These are phyloP conservation scores for Penicillium parvum DNA, from an alignment of 495 filamentous ascomycete genomes.

Conservation along the genomic window DNA sequence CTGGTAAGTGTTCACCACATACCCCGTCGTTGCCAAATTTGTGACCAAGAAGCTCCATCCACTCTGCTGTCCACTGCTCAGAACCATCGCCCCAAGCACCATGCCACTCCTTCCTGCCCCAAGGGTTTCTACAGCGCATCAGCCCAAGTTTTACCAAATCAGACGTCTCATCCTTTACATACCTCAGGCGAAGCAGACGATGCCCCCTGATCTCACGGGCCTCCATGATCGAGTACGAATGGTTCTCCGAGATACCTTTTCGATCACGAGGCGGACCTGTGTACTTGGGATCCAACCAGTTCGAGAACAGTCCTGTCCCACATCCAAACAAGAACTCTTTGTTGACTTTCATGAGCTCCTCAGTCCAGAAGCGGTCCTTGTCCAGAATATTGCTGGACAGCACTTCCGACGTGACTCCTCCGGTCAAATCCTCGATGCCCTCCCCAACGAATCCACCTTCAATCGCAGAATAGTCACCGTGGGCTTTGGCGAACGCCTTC, in stretches of 20 bases:
- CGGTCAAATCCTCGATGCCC: slow-evolving; percentile 88
- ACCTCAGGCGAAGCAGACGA: slow-evolving; percentile 67
- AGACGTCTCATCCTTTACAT: neutral
- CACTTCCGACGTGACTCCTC: slow-evolving; percentile 80
- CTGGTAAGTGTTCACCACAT: too few relatives aligned
- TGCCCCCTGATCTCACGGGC: slow-evolving; percentile 72
- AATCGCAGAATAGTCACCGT: slow-evolving; percentile 80
- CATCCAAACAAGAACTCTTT: slow-evolving; percentile 86
- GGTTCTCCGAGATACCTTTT: slow-evolving; percentile 74
- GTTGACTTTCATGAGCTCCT: slow-evolving; percentile 82
- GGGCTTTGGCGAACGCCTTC: slow-evolving; percentile 95
- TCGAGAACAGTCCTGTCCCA: slow-evolving; percentile 59
- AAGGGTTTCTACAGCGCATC: slow-evolving; percentile 62
- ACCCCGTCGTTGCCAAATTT: slow-evolving; percentile 85
- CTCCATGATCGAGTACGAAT: slow-evolving; percentile 87
- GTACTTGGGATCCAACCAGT: slow-evolving; percentile 45
- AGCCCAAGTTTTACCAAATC: slow-evolving; percentile 5
- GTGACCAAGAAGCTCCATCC: slow-evolving; percentile 74
- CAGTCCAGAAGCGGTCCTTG: slow-evolving; percentile 81
- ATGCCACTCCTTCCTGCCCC: slow-evolving; percentile 81
- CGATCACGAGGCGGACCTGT: slow-evolving; percentile 43
- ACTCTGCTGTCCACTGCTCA: slow-evolving; percentile 87
- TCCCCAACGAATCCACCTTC: slow-evolving; percentile 84
- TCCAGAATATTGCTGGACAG: slow-evolving; percentile 80
- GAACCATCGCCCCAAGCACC: slow-evolving; percentile 85